These are phyloP conservation scores for Neckera pumila DNA, from an alignment of 225 moss, liverwort and hornwort species.

Conservation along the genomic window DNA sequence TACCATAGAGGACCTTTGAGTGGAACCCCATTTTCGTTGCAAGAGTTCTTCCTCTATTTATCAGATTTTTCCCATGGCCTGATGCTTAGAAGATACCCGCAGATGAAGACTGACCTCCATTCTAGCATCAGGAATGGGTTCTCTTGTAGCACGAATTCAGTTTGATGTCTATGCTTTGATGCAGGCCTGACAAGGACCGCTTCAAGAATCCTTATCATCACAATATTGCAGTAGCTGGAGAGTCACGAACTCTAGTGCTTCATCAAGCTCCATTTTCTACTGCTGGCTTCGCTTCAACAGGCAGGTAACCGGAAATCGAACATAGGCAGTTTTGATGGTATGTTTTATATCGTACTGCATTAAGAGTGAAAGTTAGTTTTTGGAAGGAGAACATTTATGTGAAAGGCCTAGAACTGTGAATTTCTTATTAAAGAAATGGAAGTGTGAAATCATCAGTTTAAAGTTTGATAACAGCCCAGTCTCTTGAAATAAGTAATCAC, in stretches of 20 bases:
- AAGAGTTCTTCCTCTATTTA: background rate
- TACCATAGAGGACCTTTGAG: background rate
- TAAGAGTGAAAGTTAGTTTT: background rate
- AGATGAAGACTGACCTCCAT: background rate
- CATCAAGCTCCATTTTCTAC: slow-evolving; percentile 64
- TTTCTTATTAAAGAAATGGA: background rate
- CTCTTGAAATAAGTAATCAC: background rate
- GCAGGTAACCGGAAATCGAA: slow-evolving; percentile 20
- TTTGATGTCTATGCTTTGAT: background rate
- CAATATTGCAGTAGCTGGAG: slow-evolving; percentile 22
- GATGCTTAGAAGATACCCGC: background rate
- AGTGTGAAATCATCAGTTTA: background rate
- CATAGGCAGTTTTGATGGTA: background rate
- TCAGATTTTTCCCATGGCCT: background rate
- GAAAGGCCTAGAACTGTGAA: background rate
- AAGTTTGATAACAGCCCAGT: background rate
- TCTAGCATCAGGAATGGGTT: background rate
- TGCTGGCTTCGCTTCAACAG: slow-evolving; percentile 73
- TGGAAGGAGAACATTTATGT: background rate
- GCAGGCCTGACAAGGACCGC: slow-evolving; percentile 71
- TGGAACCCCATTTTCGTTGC: background rate
- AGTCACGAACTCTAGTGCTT: slow-evolving; percentile 24
- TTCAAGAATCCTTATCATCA: slow-evolving; percentile 60
- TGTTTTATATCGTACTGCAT: background rate
- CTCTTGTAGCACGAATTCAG: background rate